Percentiles rank a stretch among this genome's conserved stretches.
Evolutionary conservation across 768 basidiomycete genomes (phyloP).

Genomic region (Naganishia vishniacii): DNA sequence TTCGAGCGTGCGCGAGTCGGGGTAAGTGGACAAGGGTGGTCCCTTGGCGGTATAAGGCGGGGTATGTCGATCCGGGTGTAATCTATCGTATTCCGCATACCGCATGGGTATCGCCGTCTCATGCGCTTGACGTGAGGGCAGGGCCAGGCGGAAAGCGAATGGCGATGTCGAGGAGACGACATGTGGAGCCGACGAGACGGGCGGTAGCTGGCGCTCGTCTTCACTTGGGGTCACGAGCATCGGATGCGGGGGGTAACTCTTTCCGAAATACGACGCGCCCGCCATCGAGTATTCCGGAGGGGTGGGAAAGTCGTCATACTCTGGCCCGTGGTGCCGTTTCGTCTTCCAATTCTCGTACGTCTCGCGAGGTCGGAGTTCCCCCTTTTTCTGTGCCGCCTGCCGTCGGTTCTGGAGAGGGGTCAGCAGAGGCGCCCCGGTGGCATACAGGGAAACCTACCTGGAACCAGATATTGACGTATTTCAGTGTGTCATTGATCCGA

Average conservation of each 20-base stretch:
- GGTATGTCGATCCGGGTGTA: slow-evolving; percentile 1
- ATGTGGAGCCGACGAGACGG: not conserved
- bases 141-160: slow-evolving; percentile 3
- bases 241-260: slow-evolving; percentile 1
- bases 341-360: not conserved
- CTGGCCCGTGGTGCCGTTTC: not conserved
- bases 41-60: slow-evolving; percentile 1
- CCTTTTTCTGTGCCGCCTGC: slow-evolving; percentile 15
- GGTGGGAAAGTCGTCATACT: not conserved
- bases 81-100: not conserved
- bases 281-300: slow-evolving; percentile 10
- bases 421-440: not conserved
- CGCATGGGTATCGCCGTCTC: not conserved
- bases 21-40: not conserved
- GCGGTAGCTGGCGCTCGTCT: slow-evolving; percentile 2
- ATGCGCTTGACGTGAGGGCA: not conserved
- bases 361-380: slow-evolving; percentile 11
- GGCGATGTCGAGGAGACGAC: not conserved
- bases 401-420: slow-evolving; percentile 3
- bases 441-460: not conserved
- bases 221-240: slow-evolving; percentile 9
- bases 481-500: slow-evolving; percentile 10
- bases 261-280: slow-evolving; percentile 1
- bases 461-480: slow-evolving; percentile 21
- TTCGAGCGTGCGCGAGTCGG: not conserved